Conservation (phyloP, 768 basidiomycete genomes). For the Termitomyces sp. region DNA sequence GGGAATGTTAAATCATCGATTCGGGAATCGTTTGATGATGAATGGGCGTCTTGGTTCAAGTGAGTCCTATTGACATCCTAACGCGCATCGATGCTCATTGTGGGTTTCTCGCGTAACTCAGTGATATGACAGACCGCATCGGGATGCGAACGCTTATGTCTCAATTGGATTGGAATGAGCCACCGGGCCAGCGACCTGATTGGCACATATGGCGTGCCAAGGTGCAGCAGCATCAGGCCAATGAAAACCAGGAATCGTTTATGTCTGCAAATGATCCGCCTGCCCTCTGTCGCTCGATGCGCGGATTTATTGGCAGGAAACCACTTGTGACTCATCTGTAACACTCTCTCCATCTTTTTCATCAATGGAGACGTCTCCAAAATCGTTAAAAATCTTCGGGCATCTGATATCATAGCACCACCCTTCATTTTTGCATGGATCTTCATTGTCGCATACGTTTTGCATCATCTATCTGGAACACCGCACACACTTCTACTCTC, state of each 20-base stretch:
- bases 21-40: slow-evolving; percentile 60
- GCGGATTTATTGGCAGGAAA: slow-evolving; percentile 57
- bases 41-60: slow-evolving; percentile 72
- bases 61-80: slow-evolving; percentile 28
- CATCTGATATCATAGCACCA: neutral
- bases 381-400: neutral
- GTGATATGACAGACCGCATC: slow-evolving; percentile 76
- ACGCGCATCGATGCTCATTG: slow-evolving; percentile 4
- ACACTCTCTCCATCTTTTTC: neutral
- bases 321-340: slow-evolving; percentile 6
- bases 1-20: slow-evolving; percentile 19
- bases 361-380: neutral
- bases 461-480: slow-evolving; percentile 5
- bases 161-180: slow-evolving; percentile 50
- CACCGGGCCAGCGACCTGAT: slow-evolving; percentile 44
- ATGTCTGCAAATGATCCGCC: slow-evolving; percentile 5
- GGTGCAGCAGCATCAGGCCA: slow-evolving; percentile 17
- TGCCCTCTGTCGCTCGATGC: slow-evolving; percentile 43
- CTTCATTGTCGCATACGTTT: slow-evolving; percentile 8
- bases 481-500: neutral
- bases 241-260: neutral
- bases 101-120: slow-evolving; percentile 22
- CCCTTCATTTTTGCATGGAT: neutral
- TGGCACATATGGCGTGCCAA: slow-evolving; percentile 51
- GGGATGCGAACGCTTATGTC: slow-evolving; percentile 50